phyloP scores from a whole-genome alignment of 2,329 filamentous ascomycete genomes.

The Verticillium zaregamsianum region DNA sequence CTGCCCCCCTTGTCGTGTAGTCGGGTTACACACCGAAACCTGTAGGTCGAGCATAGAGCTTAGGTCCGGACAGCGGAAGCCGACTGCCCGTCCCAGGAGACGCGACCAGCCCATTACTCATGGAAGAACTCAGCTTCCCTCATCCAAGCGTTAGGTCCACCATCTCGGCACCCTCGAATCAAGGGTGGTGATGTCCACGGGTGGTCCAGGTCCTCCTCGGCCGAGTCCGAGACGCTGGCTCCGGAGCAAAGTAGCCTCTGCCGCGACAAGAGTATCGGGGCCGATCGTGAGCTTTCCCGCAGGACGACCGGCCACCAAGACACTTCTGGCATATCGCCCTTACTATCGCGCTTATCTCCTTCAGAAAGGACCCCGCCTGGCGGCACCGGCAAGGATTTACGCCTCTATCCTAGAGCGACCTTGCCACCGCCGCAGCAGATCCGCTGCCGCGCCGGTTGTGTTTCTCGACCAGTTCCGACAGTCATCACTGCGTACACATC shows the following conservation, averaged over 20 bases:
- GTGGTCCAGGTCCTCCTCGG: slow-evolving; percentile 39
- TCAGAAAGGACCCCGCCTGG: slow-evolving; percentile 45
- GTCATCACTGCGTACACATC: slow-evolving; percentile 3
- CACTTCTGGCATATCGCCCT: slow-evolving; percentile 32
- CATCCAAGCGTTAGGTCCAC: slow-evolving; percentile 16
- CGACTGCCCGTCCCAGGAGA: slow-evolving; percentile 27
- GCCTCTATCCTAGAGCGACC: neutral
- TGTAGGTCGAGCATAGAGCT: slow-evolving; percentile 27
- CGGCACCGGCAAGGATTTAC: slow-evolving; percentile 16
- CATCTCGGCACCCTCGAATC: slow-evolving; percentile 13
- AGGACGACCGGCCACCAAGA: slow-evolving; percentile 1
- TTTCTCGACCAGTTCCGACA: slow-evolving; percentile 9
- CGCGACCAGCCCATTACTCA: slow-evolving; percentile 46
- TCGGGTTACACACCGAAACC: slow-evolving; percentile 14
- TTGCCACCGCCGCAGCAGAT: slow-evolving; percentile 5
- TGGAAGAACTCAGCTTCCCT: slow-evolving; percentile 4
- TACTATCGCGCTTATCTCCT: slow-evolving; percentile 57
- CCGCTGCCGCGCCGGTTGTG: slow-evolving; percentile 7
- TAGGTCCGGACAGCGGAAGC: slow-evolving; percentile 26
- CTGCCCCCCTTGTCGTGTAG: slow-evolving; percentile 22
- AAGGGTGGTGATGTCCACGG: slow-evolving; percentile 20
- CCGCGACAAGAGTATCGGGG: slow-evolving; percentile 16
- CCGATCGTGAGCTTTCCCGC: neutral
- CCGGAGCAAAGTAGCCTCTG: slow-evolving; percentile 49
- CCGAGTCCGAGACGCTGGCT: slow-evolving; percentile 55